Evolutionary conservation across 345 rosid species (phyloP), one percentile per base, ranked within the genome.

Genomic region (Linum tenue): DNA sequence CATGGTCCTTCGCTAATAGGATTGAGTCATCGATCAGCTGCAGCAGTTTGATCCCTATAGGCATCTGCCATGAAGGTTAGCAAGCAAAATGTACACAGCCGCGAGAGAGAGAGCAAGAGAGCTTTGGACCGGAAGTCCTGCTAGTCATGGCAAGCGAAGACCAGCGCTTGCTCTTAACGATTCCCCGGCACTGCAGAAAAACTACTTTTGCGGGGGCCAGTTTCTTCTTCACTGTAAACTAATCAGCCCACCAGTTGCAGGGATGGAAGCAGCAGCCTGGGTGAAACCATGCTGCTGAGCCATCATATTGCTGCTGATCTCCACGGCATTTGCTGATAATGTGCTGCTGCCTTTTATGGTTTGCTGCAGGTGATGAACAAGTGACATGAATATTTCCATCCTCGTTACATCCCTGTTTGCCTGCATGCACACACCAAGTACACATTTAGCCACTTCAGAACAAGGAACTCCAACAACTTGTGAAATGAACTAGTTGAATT

Each of bases 301-400:
- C 78, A 82, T 72, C 77, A 73, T 69, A 64, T 75, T 79, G 31
- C 31, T 22, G 69, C 76, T 75, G 65, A 76, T 81, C 70, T 85
- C 92, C 69, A 81, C 72, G 12, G 75, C 70, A 74, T 73, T 73
- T 56, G 73, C 69, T 0, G 81, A 62, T 56, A 68, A 59, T 64
- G 82, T 39, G 10, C 36, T 17, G 39, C 78, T 66, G 67, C 86
- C 80, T 73, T 84, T 84, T 72, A 76, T 75, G 40, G 91, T 86
- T 76, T 88, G 87, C 79, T 94, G 92, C 79, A 94, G 64, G 41
- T 88, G 85, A 59, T 67, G 85, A 77, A 94, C 91, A 38, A 94
- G 86, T 7, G 91, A 87, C 92, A 85, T 78, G 56, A 95, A 91
- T 71, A 95, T 84, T 65, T 95, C 96, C 91, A 91, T 86, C 79